Base-by-base conservation (phyloP, 805 yeast species). In the Wickerhamiella azymoides region DNA sequence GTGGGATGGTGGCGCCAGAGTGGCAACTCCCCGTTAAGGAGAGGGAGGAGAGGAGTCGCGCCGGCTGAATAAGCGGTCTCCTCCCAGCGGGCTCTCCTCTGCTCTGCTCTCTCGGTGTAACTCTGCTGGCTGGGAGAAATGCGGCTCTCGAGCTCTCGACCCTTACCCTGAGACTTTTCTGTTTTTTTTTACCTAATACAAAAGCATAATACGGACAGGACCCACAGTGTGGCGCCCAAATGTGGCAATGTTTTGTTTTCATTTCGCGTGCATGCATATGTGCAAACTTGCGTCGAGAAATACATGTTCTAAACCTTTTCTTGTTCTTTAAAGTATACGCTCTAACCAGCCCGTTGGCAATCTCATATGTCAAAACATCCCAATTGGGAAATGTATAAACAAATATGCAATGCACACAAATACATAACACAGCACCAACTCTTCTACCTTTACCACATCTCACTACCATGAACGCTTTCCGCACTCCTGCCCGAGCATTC, bases 401-500 rank as follows among this genome's bases (percentile, higher is more conserved):
- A 40, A 40, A 41, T n/a, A 33, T 30, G 35, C 21, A 28, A 33
- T 36, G 38, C 35, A 37, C 39, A 41, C 30, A 36, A 41, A 24
- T 39, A 39, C 44, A 41, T 32, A 41, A 41, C 43, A 40, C 17
- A 19, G 4, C 28, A 40, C 21, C 43, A 8, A 16, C 26, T 5
- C 28, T 28, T 28, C 18, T 25, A 30, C 14, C 43, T 30, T 14
- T 13, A 14, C 14, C 32, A 35, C 43, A 13, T 17, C 10, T 13
- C 28, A 19, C 17, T 2, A 7, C 5, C 38, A 45, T 45, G 47
- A 33, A 45, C 38, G 47, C 33, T 13, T 21, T 45, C 16, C 33
- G 43, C 26, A 46, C 48, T 7, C 48, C 48, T 10, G 36, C 45
- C n/a, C 28, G 41, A 17, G 40, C 45, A 24, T 38, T 46, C 11